Evolutionary conservation across 2,329 filamentous ascomycete species (phyloP).

Genomic region (Tolypocladium pustulatum): DNA sequence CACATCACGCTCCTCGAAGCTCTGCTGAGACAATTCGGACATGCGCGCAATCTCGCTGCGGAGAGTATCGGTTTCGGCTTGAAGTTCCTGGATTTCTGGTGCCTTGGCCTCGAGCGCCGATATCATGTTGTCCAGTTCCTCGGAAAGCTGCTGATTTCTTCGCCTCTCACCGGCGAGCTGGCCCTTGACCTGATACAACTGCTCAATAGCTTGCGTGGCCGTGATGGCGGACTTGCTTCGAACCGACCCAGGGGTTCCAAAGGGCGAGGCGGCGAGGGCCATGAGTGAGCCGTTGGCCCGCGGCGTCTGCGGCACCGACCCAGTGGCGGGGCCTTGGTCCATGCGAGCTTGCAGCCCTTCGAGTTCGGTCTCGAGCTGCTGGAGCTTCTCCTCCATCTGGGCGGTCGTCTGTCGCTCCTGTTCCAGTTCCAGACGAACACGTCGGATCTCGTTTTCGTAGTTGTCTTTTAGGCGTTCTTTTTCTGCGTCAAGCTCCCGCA

Average conservation of each 20-base stretch:
- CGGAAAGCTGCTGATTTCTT: constrained; percentile 61
- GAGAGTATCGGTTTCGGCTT: constrained; percentile 69
- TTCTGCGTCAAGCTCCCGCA: constrained; percentile 59
- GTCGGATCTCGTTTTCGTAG: constrained; percentile 48
- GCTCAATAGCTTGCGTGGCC: constrained; percentile 52
- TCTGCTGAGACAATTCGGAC: constrained; percentile 74
- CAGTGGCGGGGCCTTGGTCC: constrained; percentile 30
- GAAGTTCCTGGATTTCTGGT: constrained; percentile 79
- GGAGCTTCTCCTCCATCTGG: constrained; percentile 36
- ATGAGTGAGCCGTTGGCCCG: constrained; percentile 45
- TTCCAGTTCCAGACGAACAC: constrained; percentile 46
- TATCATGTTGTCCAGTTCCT: constrained; percentile 77
- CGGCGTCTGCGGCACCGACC: constrained; percentile 50
- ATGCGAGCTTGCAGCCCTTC: constrained; percentile 41
- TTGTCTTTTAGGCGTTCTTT: constrained; percentile 51
- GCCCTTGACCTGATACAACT: constrained; percentile 57
- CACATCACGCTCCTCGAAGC: constrained; percentile 67
- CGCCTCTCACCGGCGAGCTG: constrained; percentile 65
- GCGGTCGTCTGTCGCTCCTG: constrained; percentile 36
- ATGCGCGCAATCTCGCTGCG: constrained; percentile 74
- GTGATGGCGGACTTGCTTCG: constrained; percentile 46
- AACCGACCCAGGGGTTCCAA: constrained; percentile 48
- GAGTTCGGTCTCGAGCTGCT: constrained; percentile 41
- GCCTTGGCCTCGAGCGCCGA: constrained; percentile 74
- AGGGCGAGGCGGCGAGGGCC: constrained; percentile 47